A percentile compares a stretch with the other conserved stretches of the same genome.
These are phyloP conservation scores for Shiraia bambusicola DNA, from an alignment of 2,329 filamentous ascomycete species.

Conservation along the genomic window DNA sequence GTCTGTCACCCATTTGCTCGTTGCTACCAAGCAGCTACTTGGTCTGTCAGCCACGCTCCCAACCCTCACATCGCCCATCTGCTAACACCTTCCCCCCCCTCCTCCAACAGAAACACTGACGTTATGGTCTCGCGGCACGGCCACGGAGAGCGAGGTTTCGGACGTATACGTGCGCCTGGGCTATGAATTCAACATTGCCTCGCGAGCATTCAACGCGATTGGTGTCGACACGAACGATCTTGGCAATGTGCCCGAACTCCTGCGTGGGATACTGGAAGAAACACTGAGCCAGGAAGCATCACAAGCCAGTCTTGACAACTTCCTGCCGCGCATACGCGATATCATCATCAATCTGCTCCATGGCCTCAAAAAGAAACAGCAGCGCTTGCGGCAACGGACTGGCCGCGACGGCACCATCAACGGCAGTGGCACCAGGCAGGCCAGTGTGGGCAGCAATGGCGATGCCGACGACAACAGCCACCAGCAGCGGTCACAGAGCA, in stretches of 20 bases:
- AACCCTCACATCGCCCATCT: slow-evolving; percentile 5
- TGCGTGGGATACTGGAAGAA: slow-evolving; percentile 89
- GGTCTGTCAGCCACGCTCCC: slow-evolving; percentile 18
- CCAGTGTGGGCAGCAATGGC: slow-evolving; percentile 35
- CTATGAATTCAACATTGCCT: slow-evolving; percentile 99
- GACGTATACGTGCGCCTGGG: slow-evolving; percentile 97
- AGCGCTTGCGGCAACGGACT: slow-evolving; percentile 68
- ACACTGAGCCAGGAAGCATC: slow-evolving; percentile 96
- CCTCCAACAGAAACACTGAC: slow-evolving; percentile 88
- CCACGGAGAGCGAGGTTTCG: slow-evolving; percentile 91
- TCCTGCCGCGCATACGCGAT: slow-evolving; percentile 89
- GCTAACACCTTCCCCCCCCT: slow-evolving; percentile 20
- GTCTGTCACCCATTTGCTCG: slow-evolving; percentile 87
- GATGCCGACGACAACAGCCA: slow-evolving; percentile 45
- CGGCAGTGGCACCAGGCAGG: slow-evolving; percentile 43
- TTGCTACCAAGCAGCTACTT: slow-evolving; percentile 95
- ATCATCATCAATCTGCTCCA: slow-evolving; percentile 98
- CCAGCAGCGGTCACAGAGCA: slow-evolving; percentile 46
- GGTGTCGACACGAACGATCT: slow-evolving; percentile 93
- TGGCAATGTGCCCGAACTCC: slow-evolving; percentile 88
- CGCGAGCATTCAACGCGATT: slow-evolving; percentile 92
- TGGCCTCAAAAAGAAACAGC: slow-evolving; percentile 94
- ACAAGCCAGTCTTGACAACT: slow-evolving; percentile 88
- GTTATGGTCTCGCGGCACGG: slow-evolving; percentile 91
- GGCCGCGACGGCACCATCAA: slow-evolving; percentile 50